Conservation (phyloP, 2,329 filamentous ascomycete genomes). For the Alternaria hordeiaustralica region DNA sequence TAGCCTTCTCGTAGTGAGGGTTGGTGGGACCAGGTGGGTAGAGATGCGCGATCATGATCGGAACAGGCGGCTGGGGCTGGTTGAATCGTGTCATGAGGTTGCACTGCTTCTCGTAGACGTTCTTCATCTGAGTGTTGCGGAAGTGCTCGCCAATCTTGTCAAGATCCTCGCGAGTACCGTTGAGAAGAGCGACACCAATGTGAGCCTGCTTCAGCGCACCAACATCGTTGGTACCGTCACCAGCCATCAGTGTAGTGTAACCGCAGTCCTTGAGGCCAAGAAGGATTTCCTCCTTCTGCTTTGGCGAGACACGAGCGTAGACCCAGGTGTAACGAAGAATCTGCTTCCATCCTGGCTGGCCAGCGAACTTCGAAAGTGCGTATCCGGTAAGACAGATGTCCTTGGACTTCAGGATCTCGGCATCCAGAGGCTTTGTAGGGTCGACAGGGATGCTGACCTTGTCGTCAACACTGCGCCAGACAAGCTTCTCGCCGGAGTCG, state of each 20-base stretch:
- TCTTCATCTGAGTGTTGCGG: conserved; percentile 96
- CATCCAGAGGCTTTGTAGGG: conserved; percentile 78
- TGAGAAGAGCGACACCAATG: conserved; percentile 93
- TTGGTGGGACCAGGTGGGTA: conserved; percentile 91
- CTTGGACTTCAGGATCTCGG: conserved; percentile 80
- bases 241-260: conserved; percentile 98
- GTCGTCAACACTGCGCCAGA: conserved; percentile 96
- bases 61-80: conserved; percentile 89
- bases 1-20: conserved; percentile 91
- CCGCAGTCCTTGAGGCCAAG: conserved; percentile 94
- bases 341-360: conserved; percentile 75
- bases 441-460: conserved; percentile 86
- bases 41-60: conserved; percentile 88
- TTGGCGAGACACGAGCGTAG: conserved; percentile 95
- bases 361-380: conserved; percentile 86
- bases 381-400: conserved; percentile 97
- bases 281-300: conserved; percentile 99
- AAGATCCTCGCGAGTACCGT: conserved; percentile 90
- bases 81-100: conserved; percentile 94
- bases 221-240: conserved; percentile 97
- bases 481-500: conserved; percentile 76
- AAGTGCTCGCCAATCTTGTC: conserved; percentile 91
- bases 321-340: conserved; percentile 93
- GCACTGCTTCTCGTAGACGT: conserved; percentile 96
- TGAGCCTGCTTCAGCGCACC: conserved; percentile 98